Percentiles rank a stretch among this genome's conserved stretches.
Evolutionary conservation across 2,329 filamentous ascomycete genomes (phyloP).

Genomic region (Penicillium sp.): DNA sequence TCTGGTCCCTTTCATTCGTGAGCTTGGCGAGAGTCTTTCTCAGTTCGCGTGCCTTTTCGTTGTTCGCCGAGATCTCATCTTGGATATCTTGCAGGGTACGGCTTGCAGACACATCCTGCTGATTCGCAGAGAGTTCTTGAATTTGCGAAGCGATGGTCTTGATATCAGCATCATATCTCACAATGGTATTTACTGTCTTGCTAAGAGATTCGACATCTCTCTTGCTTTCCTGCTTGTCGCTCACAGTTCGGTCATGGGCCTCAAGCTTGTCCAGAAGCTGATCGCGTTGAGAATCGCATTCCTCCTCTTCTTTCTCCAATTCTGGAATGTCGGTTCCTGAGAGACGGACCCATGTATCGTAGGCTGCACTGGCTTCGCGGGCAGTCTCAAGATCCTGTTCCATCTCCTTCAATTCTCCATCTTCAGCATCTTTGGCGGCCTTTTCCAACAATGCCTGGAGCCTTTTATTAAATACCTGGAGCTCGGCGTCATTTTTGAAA

Average conservation of each 20-base stretch:
- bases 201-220: constrained; percentile 73
- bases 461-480: constrained; percentile 64
- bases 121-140: constrained; percentile 71
- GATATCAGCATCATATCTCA: constrained; percentile 71
- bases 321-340: constrained; percentile 68
- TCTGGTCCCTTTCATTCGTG: constrained; percentile 69
- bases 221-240: constrained; percentile 63
- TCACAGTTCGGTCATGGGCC: constrained; percentile 66
- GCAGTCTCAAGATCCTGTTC: constrained; percentile 65
- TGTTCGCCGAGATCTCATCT: constrained; percentile 66
- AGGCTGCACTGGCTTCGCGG: constrained; percentile 64
- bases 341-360: constrained; percentile 73
- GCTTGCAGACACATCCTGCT: constrained; percentile 65
- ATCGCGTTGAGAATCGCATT: constrained; percentile 63
- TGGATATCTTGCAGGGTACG: constrained; percentile 83
- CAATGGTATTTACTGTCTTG: constrained; percentile 75
- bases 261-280: constrained; percentile 63
- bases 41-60: constrained; percentile 65
- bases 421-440: constrained; percentile 57
- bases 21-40: constrained; percentile 68
- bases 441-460: constrained; percentile 60
- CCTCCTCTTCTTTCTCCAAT: constrained; percentile 63
- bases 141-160: constrained; percentile 71
- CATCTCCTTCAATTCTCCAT: constrained; percentile 62
- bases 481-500: constrained; percentile 62